Evolutionary conservation across 2,329 filamentous ascomycete species (phyloP).

Genomic region (Ascochyta lentis): DNA sequence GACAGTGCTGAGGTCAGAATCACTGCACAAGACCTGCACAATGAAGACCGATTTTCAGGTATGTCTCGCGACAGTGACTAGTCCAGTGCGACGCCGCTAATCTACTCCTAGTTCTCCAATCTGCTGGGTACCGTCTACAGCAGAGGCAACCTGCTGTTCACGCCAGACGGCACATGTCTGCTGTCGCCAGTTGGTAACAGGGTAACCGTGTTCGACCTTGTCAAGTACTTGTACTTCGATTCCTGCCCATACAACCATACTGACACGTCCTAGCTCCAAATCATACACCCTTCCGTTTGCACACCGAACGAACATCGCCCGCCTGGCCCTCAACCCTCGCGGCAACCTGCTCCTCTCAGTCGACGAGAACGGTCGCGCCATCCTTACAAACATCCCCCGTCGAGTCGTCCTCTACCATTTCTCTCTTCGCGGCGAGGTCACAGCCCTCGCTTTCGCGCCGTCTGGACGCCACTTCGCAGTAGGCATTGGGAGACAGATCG

Average conservation of each 20-base stretch:
- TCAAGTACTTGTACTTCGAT: slow-evolving; percentile 71
- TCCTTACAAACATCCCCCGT: slow-evolving; percentile 87
- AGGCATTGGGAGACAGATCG: slow-evolving; percentile 82
- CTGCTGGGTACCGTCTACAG: slow-evolving; percentile 97
- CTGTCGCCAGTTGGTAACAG: slow-evolving; percentile 96
- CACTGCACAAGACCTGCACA: slow-evolving; percentile 30
- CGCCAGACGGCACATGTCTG: slow-evolving; percentile 92
- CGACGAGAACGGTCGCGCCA: slow-evolving; percentile 92
- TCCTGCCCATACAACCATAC: not conserved
- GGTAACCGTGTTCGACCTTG: slow-evolving; percentile 93
- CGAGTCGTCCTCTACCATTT: slow-evolving; percentile 92
- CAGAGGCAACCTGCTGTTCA: slow-evolving; percentile 96
- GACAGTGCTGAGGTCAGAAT: slow-evolving; percentile 6
- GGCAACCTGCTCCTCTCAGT: slow-evolving; percentile 92
- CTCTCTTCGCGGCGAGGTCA: slow-evolving; percentile 85
- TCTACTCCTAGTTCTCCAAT: slow-evolving; percentile 85
- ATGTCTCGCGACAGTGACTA: slow-evolving; percentile 28
- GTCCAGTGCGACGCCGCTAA: slow-evolving; percentile 32
- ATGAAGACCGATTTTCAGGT: slow-evolving; percentile 99
- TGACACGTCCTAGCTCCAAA: slow-evolving; percentile 69
- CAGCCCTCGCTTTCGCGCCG: slow-evolving; percentile 86
- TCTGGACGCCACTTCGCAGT: slow-evolving; percentile 91
- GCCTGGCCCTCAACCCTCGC: slow-evolving; percentile 85
- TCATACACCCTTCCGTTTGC: slow-evolving; percentile 87
- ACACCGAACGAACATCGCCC: slow-evolving; percentile 90